Evolutionary conservation across 805 yeast genomes (phyloP).

Genomic region (Ogataea zsoltii): DNA sequence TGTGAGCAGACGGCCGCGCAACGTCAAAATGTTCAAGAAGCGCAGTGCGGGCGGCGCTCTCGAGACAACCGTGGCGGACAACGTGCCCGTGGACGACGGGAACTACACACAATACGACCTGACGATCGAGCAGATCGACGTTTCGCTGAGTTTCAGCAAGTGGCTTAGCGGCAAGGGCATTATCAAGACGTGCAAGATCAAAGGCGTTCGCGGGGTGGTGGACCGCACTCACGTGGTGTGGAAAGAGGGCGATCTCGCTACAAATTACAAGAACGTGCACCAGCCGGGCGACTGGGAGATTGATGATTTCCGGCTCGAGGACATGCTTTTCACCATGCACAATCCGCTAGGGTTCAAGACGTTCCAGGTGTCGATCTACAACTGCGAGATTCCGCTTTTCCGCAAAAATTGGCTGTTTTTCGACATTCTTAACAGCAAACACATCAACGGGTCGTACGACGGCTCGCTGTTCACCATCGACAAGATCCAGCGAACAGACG

Average conservation of each 20-base stretch:
- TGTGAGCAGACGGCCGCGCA: conserved; percentile 77
- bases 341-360: conserved; percentile 85
- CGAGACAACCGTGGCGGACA: conserved; percentile 20
- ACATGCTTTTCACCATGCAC: conserved; percentile 73
- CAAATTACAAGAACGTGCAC: conserved; percentile 70
- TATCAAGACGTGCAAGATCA: conserved; percentile 72
- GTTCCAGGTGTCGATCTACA: conserved; percentile 83
- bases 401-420: conserved; percentile 93
- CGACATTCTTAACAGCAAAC: conserved; percentile 81
- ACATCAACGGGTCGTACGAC: conserved; percentile 89
- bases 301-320: conserved; percentile 79
- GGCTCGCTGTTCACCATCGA: conserved; percentile 91
- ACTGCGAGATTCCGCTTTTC: conserved; percentile 74
- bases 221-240: conserved; percentile 87
- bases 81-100: conserved; percentile 70
- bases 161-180: conserved; percentile 93
- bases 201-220: conserved; percentile 88
- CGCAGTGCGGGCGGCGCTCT: conserved; percentile 3
- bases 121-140: conserved; percentile 80
- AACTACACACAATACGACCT: conserved; percentile 95
- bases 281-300: conserved; percentile 93
- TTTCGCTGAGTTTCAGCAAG: conserved; percentile 76
- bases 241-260: conserved; percentile 81
- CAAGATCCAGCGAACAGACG: conserved; percentile 62
- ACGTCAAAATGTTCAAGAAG: conserved; percentile 33